These are phyloP conservation scores for Clarireedia hainanense DNA, from an alignment of 2,329 filamentous ascomycete genomes.

Conservation along the genomic window DNA sequence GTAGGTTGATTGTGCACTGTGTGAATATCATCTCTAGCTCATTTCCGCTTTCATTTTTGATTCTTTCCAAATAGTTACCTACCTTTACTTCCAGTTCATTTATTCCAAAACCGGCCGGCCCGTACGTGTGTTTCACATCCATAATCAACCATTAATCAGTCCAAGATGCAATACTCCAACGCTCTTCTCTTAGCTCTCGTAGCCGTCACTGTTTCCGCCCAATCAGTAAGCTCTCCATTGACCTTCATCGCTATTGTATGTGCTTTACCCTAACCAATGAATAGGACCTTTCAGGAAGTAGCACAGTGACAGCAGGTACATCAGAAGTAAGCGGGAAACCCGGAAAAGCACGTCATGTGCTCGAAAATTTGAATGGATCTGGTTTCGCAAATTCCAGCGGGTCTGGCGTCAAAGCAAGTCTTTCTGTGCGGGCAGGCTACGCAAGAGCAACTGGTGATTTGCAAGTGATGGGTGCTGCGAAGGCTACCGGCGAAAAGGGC, in stretches of 20 bases:
- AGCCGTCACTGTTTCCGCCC: constrained; percentile 16
- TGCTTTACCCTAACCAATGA: background rate
- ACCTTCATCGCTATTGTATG: no score
- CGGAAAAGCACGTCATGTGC: no score
- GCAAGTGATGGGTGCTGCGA: no score
- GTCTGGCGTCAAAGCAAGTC: background rate
- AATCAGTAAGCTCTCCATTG: constrained; percentile 9
- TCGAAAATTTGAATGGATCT: no score
- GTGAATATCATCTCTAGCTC: background rate
- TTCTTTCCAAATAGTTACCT: background rate
- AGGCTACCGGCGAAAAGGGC: background rate
- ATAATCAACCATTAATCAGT: constrained; percentile 8
- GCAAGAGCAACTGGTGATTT: background rate
- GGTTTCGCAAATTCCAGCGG: background rate
- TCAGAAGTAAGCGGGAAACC: background rate
- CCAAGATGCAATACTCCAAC: constrained; percentile 24
- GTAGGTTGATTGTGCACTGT: background rate
- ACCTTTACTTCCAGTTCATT: background rate
- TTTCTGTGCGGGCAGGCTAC: background rate
- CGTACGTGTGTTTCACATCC: background rate
- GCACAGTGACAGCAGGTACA: background rate
- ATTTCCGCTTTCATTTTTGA: background rate
- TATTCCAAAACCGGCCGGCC: background rate
- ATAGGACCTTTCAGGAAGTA: constrained; percentile 7
- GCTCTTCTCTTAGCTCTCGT: constrained; percentile 19